A percentile compares a stretch with the other conserved stretches of the same genome.
Evolutionary conservation across 768 basidiomycete genomes (phyloP).

Genomic region (Mycena latifolia): DNA sequence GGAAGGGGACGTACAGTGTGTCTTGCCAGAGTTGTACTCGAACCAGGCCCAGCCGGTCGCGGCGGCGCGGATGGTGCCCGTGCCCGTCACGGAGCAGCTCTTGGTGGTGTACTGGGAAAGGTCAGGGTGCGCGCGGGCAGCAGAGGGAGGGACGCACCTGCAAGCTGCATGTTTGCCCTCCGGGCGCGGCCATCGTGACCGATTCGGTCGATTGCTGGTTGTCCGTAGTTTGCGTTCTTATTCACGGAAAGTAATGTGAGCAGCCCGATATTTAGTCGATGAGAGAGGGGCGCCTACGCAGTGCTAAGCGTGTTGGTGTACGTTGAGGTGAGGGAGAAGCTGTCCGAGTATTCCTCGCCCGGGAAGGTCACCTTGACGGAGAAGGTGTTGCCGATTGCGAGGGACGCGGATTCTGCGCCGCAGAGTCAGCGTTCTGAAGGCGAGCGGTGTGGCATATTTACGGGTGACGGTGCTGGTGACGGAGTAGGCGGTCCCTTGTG

Average conservation of each 20-base stretch:
- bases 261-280: no score
- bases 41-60: slow-evolving; percentile 12
- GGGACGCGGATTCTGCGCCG: neutral
- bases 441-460: no score
- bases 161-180: neutral
- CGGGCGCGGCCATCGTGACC: neutral
- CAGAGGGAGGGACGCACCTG: neutral
- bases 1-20: no score
- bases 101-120: slow-evolving; percentile 1
- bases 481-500: slow-evolving; percentile 1
- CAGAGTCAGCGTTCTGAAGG: no score
- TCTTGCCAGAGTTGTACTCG: slow-evolving; percentile 3
- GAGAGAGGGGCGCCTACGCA: no score
- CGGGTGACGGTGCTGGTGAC: slow-evolving; percentile 1
- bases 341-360: neutral
- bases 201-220: neutral
- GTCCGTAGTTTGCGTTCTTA: neutral
- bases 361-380: neutral
- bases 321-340: slow-evolving; percentile 5
- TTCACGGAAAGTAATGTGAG: no score
- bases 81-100: neutral
- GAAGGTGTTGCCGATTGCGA: neutral
- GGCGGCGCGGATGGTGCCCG: neutral
- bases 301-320: slow-evolving; percentile 8
- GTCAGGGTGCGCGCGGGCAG: no score